Percentiles rank a stretch among this genome's conserved stretches.
Evolutionary conservation across 2,329 filamentous ascomycete species (phyloP).

Genomic region (Emergomyces orientalis): DNA sequence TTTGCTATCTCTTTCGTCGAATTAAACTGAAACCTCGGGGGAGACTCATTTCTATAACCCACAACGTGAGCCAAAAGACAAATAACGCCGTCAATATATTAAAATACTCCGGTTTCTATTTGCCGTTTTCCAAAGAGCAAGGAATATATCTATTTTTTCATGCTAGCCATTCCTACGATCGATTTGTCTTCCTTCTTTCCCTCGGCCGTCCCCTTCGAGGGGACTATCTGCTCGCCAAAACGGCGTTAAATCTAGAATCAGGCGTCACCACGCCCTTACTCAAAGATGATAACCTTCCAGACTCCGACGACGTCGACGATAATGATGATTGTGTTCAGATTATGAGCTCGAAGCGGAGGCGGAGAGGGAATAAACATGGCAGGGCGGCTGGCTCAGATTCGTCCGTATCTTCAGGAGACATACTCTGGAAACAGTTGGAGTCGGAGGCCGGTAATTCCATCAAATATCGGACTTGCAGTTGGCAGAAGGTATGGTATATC

Average conservation of each 20-base stretch:
- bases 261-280: slow-evolving; percentile 7
- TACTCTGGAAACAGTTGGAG: slow-evolving; percentile 59
- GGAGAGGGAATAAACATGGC: slow-evolving; percentile 15
- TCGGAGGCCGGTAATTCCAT: slow-evolving; percentile 69
- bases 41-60: not conserved
- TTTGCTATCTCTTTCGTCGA: not conserved
- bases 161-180: slow-evolving; percentile 10
- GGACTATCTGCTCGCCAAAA: slow-evolving; percentile 31
- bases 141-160: not conserved
- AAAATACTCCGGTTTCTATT: not conserved
- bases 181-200: slow-evolving; percentile 5
- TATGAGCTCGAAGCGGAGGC: slow-evolving; percentile 15
- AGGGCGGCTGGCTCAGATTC: slow-evolving; percentile 21
- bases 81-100: not conserved
- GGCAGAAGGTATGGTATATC: slow-evolving; percentile 66
- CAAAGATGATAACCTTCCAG: slow-evolving; percentile 4
- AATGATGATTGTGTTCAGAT: slow-evolving; percentile 16
- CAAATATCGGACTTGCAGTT: slow-evolving; percentile 86
- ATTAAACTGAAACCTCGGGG: not conserved
- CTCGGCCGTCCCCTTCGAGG: slow-evolving; percentile 25
- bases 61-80: not conserved
- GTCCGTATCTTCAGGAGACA: slow-evolving; percentile 33
- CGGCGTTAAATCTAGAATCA: slow-evolving; percentile 27
- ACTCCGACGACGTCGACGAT: slow-evolving; percentile 18
- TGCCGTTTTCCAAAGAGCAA: not conserved